A percentile compares a stretch with the other conserved stretches of the same genome.
phyloP scores from a whole-genome alignment of 1,139 yeast species.

The Tardiomyces blankii region DNA sequence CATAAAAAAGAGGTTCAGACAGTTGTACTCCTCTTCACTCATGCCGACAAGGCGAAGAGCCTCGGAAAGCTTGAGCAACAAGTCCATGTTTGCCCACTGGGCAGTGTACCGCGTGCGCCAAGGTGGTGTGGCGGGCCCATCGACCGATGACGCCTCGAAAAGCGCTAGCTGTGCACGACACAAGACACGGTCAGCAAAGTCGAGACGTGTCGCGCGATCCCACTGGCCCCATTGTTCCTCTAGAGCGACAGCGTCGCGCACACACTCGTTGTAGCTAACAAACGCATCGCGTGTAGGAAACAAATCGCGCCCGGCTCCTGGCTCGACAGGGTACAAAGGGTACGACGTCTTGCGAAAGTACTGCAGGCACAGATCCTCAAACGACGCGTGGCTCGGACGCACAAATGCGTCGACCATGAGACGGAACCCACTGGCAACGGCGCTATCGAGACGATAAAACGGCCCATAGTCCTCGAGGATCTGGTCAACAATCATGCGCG shows the following conservation, averaged over 20 bases:
- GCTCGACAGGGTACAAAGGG: background rate
- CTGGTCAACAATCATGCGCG: background rate
- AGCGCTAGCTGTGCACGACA: slow-evolving; percentile 3
- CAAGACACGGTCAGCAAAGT: slow-evolving; percentile 1
- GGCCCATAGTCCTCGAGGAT: slow-evolving; percentile 6
- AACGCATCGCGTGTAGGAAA: background rate
- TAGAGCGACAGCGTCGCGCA: background rate
- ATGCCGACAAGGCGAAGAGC: slow-evolving; percentile 8
- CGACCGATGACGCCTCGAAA: slow-evolving; percentile 8
- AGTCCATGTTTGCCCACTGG: background rate
- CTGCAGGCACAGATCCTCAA: background rate
- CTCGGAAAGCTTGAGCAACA: slow-evolving; percentile 7
- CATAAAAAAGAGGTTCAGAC: slow-evolving; percentile 15
- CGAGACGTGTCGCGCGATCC: background rate
- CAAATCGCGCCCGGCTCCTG: background rate
- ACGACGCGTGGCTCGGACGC: background rate
- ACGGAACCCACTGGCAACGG: background rate
- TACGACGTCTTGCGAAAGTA: background rate
- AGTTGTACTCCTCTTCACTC: slow-evolving; percentile 10
- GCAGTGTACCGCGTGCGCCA: background rate
- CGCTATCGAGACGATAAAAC: background rate
- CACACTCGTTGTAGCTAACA: background rate
- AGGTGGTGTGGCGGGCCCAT: slow-evolving; percentile 7
- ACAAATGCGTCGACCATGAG: background rate
- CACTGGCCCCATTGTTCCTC: background rate